These are phyloP conservation scores for Salpingoeca rosetta DNA, from an alignment of 78 protist species.

Conservation along the genomic window DNA sequence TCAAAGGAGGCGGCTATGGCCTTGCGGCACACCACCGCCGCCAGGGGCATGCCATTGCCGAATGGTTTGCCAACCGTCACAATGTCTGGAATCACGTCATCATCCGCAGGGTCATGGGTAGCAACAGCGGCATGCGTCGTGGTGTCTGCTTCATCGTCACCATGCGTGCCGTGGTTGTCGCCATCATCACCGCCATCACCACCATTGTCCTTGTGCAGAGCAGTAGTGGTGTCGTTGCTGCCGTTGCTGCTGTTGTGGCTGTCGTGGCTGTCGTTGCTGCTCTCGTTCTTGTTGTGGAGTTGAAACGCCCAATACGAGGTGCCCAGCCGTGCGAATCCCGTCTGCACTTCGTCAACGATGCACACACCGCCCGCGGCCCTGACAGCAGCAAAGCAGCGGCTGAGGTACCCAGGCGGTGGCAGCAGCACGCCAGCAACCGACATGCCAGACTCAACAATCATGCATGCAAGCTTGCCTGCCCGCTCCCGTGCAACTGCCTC, in stretches of 20 bases:
- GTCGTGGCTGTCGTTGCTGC: too few relatives aligned
- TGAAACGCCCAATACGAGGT: conserved; percentile 51
- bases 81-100: conserved; percentile 49
- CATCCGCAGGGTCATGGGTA: too few relatives aligned
- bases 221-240: too few relatives aligned
- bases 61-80: conserved; percentile 62
- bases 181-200: too few relatives aligned
- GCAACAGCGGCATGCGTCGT: too few relatives aligned
- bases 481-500: not conserved
- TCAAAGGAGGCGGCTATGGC: conserved; percentile 1
- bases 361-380: conserved; percentile 63
- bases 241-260: too few relatives aligned
- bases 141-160: too few relatives aligned
- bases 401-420: conserved; percentile 40
- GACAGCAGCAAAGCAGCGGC: conserved; percentile 17
- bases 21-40: conserved; percentile 46
- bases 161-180: too few relatives aligned
- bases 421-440: conserved; percentile 45
- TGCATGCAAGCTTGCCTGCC: conserved; percentile 8
- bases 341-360: conserved; percentile 77
- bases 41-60: conserved; percentile 75
- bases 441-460: conserved; percentile 14
- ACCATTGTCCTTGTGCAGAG: too few relatives aligned
- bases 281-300: too few relatives aligned
- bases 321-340: conserved; percentile 68